These are phyloP conservation scores for Zoysia matrella DNA, from an alignment of 202 grass and related monocot species.

Conservation along the genomic window DNA sequence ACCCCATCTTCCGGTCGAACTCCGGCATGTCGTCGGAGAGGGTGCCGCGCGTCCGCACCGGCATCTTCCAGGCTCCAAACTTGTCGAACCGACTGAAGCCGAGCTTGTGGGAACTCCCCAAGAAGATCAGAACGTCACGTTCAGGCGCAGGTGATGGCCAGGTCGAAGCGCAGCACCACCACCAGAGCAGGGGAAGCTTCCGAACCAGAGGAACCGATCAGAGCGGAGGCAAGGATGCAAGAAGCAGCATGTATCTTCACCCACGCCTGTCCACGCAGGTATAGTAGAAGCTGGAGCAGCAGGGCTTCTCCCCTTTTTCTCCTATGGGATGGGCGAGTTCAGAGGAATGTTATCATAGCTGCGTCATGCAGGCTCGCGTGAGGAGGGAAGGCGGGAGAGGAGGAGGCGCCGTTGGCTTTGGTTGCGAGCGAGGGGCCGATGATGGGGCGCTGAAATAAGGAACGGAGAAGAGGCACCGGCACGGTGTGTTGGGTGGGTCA, in stretches of 20 bases:
- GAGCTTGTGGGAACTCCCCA: too few species aligned
- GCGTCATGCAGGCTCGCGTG: conserved; percentile 24
- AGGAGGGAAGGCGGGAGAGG: background rate
- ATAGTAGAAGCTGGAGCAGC: conserved; percentile 11
- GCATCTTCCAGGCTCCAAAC: conserved; percentile 18
- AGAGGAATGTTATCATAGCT: conserved; percentile 40
- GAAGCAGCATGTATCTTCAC: background rate
- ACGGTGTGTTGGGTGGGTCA: conserved; percentile 61
- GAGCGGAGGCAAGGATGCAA: too few species aligned
- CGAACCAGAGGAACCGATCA: background rate
- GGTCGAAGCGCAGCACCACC: background rate
- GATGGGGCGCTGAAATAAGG: conserved; percentile 20
- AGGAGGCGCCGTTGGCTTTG: background rate
- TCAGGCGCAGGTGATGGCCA: background rate
- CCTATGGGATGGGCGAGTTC: conserved; percentile 45
- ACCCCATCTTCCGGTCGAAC: conserved; percentile 74
- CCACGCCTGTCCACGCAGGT: background rate
- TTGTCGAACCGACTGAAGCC: background rate
- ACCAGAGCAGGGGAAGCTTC: conserved; percentile 30
- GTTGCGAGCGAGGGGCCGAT: background rate
- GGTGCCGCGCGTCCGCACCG: conserved; percentile 31
- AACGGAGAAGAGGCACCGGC: background rate
- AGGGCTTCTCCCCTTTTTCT: background rate
- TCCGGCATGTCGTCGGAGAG: conserved; percentile 54
- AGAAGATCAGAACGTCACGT: conserved; percentile 36